Percentiles rank a stretch among this genome's conserved stretches.
phyloP scores from a whole-genome alignment of 495 filamentous ascomycete species.

The Tuber calosporum region DNA sequence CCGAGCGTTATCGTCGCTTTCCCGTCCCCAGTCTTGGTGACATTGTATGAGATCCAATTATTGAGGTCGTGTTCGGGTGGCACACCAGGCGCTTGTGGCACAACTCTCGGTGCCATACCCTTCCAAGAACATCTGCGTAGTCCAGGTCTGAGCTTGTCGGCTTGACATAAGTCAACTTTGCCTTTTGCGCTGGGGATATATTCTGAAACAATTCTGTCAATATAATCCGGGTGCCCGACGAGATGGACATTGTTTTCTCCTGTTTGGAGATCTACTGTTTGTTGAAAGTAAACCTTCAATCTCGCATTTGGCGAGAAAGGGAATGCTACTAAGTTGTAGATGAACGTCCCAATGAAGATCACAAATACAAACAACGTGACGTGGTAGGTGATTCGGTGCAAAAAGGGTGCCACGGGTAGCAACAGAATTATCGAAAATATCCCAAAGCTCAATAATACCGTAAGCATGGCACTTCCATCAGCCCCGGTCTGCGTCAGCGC shows the following conservation, averaged over 20 bases:
- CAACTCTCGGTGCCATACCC: constrained; percentile 57
- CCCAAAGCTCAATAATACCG: constrained; percentile 62
- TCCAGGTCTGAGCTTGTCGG: constrained; percentile 43
- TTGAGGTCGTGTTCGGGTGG: constrained; percentile 47
- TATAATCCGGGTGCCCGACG: constrained; percentile 63
- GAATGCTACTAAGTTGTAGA: constrained; percentile 83
- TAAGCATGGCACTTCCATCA: constrained; percentile 60
- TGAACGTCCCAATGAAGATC: constrained; percentile 65
- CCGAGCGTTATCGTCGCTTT: constrained; percentile 51
- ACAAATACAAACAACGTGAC: constrained; percentile 68
- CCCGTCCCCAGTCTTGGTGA: constrained; percentile 45
- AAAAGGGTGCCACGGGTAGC: constrained; percentile 71
- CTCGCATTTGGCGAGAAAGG: constrained; percentile 73
- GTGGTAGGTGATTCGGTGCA: constrained; percentile 79
- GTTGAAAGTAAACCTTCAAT: constrained; percentile 80
- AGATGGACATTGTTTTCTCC: constrained; percentile 62
- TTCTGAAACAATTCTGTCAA: constrained; percentile 56
- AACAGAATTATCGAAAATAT: constrained; percentile 63
- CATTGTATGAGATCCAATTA: constrained; percentile 59
- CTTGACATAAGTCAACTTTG: constrained; percentile 52
- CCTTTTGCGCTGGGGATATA: constrained; percentile 64
- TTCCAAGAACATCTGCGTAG: constrained; percentile 63
- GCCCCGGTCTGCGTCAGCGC: constrained; percentile 71
- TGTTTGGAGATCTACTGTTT: constrained; percentile 69
- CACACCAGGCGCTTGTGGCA: constrained; percentile 44